Percentiles rank a stretch among this genome's conserved stretches.
Evolutionary conservation across 352 stramenopile genomes (phyloP).

Genomic region (Phytophthora ramorum): DNA sequence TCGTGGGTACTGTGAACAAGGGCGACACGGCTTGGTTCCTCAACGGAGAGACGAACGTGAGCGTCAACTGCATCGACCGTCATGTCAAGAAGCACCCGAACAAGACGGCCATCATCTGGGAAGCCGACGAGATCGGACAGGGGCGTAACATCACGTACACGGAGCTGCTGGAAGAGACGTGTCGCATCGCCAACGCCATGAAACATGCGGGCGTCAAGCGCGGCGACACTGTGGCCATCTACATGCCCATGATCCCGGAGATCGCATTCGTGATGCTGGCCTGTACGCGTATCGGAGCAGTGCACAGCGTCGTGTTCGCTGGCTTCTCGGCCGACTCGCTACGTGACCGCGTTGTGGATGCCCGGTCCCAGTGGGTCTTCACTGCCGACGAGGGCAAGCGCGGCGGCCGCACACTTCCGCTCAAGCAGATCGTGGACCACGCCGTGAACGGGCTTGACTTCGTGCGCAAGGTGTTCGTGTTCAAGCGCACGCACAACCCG

Average conservation of each 20-base stretch:
- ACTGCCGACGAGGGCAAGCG: slow-evolving; percentile 93
- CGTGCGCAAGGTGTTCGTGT: slow-evolving; percentile 95
- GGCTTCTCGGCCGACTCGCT: slow-evolving; percentile 95
- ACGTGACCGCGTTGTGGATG: slow-evolving; percentile 94
- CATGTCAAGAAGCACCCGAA: slow-evolving; percentile 81
- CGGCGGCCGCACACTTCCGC: slow-evolving; percentile 90
- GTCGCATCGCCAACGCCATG: slow-evolving; percentile 95
- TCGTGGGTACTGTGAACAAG: slow-evolving; percentile 86
- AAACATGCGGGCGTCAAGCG: slow-evolving; percentile 82
- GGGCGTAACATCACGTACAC: slow-evolving; percentile 59
- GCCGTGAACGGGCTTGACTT: slow-evolving; percentile 89
- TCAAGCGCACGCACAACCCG: slow-evolving; percentile 87
- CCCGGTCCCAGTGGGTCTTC: slow-evolving; percentile 89
- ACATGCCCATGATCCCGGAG: slow-evolving; percentile 99
- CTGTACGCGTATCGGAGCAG: slow-evolving; percentile 96
- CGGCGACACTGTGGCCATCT: slow-evolving; percentile 96
- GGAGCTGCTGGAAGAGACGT: slow-evolving; percentile 59
- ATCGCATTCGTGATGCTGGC: slow-evolving; percentile 97
- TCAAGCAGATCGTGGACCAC: slow-evolving; percentile 97
- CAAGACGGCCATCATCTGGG: slow-evolving; percentile 96
- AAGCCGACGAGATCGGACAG: slow-evolving; percentile 94
- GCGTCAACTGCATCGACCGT: slow-evolving; percentile 95
- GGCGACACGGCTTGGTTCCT: slow-evolving; percentile 94
- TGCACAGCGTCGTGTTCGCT: slow-evolving; percentile 98
- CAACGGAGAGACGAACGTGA: slow-evolving; percentile 95